Base-by-base conservation (phyloP, 164 flowering plant species). In the Taxillus chinensis region DNA sequence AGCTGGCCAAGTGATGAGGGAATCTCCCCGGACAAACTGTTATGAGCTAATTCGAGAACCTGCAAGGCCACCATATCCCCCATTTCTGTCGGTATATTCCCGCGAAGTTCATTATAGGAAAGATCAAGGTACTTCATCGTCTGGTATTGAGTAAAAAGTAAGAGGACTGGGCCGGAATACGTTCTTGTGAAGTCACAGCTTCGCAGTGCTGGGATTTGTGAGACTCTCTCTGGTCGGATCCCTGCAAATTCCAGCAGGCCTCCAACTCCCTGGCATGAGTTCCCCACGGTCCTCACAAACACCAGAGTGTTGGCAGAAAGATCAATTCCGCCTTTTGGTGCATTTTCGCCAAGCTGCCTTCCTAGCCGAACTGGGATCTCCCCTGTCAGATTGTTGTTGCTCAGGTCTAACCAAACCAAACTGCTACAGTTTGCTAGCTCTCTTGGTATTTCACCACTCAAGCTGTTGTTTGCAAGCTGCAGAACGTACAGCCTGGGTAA, bases 171-270 rank as follows among this genome's bases (percentile, higher is more conserved):
- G 8, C 97, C 97, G 1, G 96, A 85, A 62, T 91, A 91, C 71
- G 86, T 42, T 40, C 96, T 67, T 0, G 87, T 85, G 71, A 88
- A 84, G 64, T 89, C 96, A 59, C 97, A 91, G 5, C 77, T 83
- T 72, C 71, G 86, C 74, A 88, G 58, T 0, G 85, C 72, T 2
- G 96, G 96, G 3, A 86, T 83, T 62, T 84, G 87, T 52, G 68
- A 40, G 8, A 92, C 74, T 62, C 96, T 77, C 67, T 92, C 96
- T 0, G 98, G 89, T 37, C 91, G 70, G 39, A 92, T 91, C 40
- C 96, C 98, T 0, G 92, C 77, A 60, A 91, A 91, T 62, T 91
- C 98, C 43, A 91, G 71, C 77, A 91, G 70, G 7, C 98, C 95
- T 8, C 98, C 98, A 10, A 85, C 90, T 5, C 98, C 96, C 72